Base-by-base conservation (phyloP, 805 yeast genomes). In the Saccharomyces eubayanus region DNA sequence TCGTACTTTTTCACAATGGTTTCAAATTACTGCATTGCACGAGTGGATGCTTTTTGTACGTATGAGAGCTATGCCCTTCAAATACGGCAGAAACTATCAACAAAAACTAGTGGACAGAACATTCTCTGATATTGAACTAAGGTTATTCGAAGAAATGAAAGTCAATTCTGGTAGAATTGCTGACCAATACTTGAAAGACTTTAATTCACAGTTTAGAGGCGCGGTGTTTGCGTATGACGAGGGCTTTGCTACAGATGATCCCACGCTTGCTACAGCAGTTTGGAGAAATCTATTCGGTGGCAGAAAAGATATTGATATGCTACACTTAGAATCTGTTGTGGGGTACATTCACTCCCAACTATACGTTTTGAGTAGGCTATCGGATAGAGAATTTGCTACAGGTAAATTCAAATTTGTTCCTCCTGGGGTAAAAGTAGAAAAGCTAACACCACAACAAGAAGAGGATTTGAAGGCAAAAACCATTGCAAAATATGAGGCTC, bases 11-110 rank as follows among this genome's bases (percentile, higher is more conserved):
- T 82, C 92, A n/a, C 96, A 90, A 70, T 92, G 97, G 96, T 92
- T 85, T 69, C 98, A 92, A 72, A 86, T 94, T 57, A 87, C 96
- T 6, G 76, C 85, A 1, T 76, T 94, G 60, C 99, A 94, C 70
- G 83, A 88, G 55, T 94, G 99, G 99, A 84, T 94, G 65, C 76
- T 94, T 48, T 85, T 86, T 59, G 96, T 88, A 16, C 84, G 99
- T 67, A 91, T 94, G 97, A 83, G 99, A 69, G 95, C 95, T 9
- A 78, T 94, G 86, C 98, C 98, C 0, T 85, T 85, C 68, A 85
- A 89, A 63, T 84, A 88, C 66, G 95, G 97, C 45, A 81, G 81
- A 61, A 86, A 85, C 66, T 94, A 91, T 71, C 97, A 94, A 70
- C 97, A 91, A 71, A 89, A 89, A 66, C 72, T 94, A 41, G 87